These are phyloP conservation scores for Sugiyamaella valdiviana DNA, from an alignment of 805 yeast species.

Conservation along the genomic window DNA sequence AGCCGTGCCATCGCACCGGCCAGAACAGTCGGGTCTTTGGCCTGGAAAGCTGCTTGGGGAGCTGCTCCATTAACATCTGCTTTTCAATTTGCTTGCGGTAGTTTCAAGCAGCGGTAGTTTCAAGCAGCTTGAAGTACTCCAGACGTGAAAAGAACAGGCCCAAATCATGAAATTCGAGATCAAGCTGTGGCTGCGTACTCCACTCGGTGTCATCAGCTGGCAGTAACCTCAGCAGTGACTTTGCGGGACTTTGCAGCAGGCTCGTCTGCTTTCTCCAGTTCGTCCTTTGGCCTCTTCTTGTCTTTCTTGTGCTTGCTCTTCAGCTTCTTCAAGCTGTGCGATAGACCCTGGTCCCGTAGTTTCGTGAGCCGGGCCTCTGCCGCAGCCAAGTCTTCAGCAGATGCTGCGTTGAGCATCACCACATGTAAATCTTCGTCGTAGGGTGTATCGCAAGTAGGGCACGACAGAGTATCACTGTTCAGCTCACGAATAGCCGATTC, in stretches of 20 bases:
- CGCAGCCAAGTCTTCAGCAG: constrained; percentile 11
- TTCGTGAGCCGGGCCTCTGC: constrained; percentile 17
- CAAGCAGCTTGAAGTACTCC: no score
- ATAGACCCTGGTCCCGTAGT: constrained; percentile 13
- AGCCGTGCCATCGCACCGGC: no score
- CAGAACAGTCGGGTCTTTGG: no score
- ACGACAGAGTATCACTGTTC: not conserved
- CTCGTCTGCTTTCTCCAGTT: not conserved
- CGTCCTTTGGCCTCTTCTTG: not conserved
- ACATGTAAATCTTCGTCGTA: constrained; percentile 15
- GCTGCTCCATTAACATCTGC: no score
- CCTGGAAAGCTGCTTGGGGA: no score
- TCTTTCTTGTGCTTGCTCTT: constrained; percentile 11
- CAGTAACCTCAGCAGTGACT: not conserved
- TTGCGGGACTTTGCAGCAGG: not conserved
- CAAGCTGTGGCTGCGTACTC: not conserved
- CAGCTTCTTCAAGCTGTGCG: constrained; percentile 16
- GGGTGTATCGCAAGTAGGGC: constrained; percentile 11
- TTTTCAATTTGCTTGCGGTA: no score
- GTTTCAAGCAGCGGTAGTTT: no score
- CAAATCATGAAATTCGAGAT: not conserved
- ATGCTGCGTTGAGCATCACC: constrained; percentile 20
- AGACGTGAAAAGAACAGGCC: no score
- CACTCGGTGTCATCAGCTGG: not conserved
- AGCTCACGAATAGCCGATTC: constrained; percentile 18